These are phyloP conservation scores for Oryza brachyantha DNA, from an alignment of 176 grass and related monocot species.

Conservation along the genomic window DNA sequence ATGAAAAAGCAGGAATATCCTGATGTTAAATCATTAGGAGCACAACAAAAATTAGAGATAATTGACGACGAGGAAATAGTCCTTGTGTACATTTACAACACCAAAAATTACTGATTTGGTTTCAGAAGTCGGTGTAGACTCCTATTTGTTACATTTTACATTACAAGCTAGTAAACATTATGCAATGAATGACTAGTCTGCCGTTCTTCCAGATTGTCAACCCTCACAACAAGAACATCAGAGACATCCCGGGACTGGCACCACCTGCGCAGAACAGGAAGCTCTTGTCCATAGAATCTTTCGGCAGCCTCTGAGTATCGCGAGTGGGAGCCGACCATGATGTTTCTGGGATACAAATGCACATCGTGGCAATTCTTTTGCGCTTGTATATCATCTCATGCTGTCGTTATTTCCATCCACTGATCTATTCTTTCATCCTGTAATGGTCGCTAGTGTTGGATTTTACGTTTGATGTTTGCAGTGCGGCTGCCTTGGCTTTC, in stretches of 20 bases:
- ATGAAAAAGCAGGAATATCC: neutral
- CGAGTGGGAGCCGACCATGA: neutral
- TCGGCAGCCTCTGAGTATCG: slow-evolving; percentile 40
- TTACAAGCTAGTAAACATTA: neutral
- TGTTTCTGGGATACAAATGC: neutral
- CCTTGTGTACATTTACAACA: neutral
- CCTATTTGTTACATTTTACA: neutral
- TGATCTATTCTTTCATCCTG: slow-evolving; percentile 30
- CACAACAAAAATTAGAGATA: neutral
- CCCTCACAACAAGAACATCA: slow-evolving; percentile 84
- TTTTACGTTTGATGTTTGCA: slow-evolving; percentile 24
- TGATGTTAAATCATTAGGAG: neutral
- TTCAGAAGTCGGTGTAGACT: neutral
- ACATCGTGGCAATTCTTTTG: slow-evolving; percentile 40
- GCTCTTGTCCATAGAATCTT: slow-evolving; percentile 53
- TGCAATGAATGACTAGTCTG: neutral
- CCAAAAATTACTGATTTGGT: neutral
- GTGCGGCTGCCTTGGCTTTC: neutral
- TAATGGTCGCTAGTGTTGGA: slow-evolving; percentile 22
- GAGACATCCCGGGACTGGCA: slow-evolving; percentile 87
- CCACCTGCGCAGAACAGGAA: slow-evolving; percentile 86
- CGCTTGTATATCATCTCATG: slow-evolving; percentile 56
- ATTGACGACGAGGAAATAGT: neutral
- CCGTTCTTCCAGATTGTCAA: slow-evolving; percentile 66
- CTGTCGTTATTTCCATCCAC: slow-evolving; percentile 2